Evolutionary conservation across 2,329 filamentous ascomycete genomes (phyloP).

Genomic region (Pestalotiopsis sp.): DNA sequence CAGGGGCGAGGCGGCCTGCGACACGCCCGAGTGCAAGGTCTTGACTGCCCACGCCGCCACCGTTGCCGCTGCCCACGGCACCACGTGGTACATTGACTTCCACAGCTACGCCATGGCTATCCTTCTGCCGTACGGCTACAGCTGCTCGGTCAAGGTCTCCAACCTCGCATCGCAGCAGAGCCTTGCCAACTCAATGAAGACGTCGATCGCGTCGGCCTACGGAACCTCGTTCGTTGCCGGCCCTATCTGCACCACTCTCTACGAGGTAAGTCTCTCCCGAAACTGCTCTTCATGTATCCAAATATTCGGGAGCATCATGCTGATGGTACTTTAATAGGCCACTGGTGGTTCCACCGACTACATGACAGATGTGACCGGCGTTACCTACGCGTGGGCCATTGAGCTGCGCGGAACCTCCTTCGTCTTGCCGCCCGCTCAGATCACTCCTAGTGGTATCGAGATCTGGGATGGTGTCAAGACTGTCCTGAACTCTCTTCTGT

Average conservation of each 20-base stretch:
- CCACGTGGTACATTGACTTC: slow-evolving; percentile 62
- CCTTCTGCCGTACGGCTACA: slow-evolving; percentile 59
- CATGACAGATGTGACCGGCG: slow-evolving; percentile 28
- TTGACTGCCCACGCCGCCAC: slow-evolving; percentile 48
- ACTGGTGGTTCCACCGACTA: slow-evolving; percentile 23
- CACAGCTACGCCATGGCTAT: slow-evolving; percentile 52
- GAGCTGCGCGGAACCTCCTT: slow-evolving; percentile 35
- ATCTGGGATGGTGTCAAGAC: slow-evolving; percentile 32
- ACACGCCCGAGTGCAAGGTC: slow-evolving; percentile 49
- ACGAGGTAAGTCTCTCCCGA: slow-evolving; percentile 22
- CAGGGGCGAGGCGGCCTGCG: slow-evolving; percentile 40
- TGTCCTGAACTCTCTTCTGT: slow-evolving; percentile 15
- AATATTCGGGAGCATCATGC: neutral
- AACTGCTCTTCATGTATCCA: too few species aligned
- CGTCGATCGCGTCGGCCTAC: slow-evolving; percentile 35
- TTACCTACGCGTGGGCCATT: slow-evolving; percentile 32
- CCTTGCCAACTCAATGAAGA: slow-evolving; percentile 37
- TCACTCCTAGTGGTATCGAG: slow-evolving; percentile 30
- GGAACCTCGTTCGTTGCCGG: slow-evolving; percentile 39
- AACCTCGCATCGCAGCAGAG: slow-evolving; percentile 44
- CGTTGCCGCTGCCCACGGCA: slow-evolving; percentile 43
- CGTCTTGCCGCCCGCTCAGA: slow-evolving; percentile 30
- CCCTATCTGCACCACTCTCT: slow-evolving; percentile 39
- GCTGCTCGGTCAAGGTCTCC: slow-evolving; percentile 44
- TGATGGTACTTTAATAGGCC: neutral